Evolutionary conservation across 2,329 filamentous ascomycete genomes (phyloP).

Genomic region (Fusarium graminum): DNA sequence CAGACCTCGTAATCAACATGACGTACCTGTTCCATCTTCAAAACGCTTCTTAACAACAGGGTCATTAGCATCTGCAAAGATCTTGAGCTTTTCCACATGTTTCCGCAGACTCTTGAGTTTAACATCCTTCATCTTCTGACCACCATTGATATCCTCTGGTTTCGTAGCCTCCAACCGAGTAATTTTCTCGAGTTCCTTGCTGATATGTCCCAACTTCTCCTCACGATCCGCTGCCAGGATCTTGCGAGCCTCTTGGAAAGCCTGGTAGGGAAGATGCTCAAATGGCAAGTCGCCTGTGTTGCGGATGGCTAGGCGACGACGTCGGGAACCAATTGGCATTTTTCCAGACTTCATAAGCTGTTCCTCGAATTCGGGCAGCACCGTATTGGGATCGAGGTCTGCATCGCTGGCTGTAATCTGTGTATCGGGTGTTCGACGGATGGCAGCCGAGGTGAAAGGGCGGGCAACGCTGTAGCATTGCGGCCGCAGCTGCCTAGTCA

Average conservation of each 20-base stretch:
- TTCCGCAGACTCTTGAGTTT: conserved; percentile 77
- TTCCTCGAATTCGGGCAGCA: conserved; percentile 66
- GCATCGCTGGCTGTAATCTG: conserved; percentile 47
- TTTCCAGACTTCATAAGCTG: conserved; percentile 79
- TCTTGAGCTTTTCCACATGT: conserved; percentile 83
- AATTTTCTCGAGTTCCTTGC: conserved; percentile 76
- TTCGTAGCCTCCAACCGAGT: conserved; percentile 72
- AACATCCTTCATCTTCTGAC: conserved; percentile 73
- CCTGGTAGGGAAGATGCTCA: conserved; percentile 95
- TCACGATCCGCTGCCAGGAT: conserved; percentile 82
- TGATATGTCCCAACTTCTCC: conserved; percentile 82
- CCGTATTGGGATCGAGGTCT: conserved; percentile 75
- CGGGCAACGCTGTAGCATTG: conserved; percentile 53
- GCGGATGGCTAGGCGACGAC: conserved; percentile 80
- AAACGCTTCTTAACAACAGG: conserved; percentile 93
- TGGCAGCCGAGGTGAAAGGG: conserved; percentile 54
- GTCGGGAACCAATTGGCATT: conserved; percentile 83
- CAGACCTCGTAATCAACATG: not conserved
- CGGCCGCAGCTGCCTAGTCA: conserved; percentile 65
- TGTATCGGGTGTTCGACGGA: conserved; percentile 47
- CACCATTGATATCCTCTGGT: conserved; percentile 69
- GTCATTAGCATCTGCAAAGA: conserved; percentile 94
- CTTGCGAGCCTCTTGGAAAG: conserved; percentile 95
- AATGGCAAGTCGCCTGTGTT: conserved; percentile 80
- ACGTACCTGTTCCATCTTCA: conserved; percentile 86